A percentile compares a stretch with the other conserved stretches of the same genome.
phyloP scores from a whole-genome alignment of 371 early-diverging fungal species.

The Mucor velutinosus region DNA sequence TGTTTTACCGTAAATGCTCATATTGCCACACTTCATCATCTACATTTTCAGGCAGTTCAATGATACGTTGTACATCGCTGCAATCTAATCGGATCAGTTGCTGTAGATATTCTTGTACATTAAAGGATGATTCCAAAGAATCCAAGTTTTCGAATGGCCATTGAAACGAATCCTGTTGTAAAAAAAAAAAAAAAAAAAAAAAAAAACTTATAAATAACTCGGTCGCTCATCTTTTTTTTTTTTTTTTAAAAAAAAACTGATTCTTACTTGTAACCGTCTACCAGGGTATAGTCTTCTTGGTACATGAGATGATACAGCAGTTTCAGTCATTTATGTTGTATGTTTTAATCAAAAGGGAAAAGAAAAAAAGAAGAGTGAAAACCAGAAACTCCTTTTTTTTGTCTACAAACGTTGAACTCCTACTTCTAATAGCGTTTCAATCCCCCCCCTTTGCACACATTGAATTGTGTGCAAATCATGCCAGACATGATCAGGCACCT shows the following conservation, averaged over 20 bases:
- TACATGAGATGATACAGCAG: not conserved
- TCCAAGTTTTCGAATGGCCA: slow-evolving; percentile 62
- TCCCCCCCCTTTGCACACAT: not conserved
- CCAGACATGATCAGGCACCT: no score
- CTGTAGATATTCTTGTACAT: slow-evolving; percentile 87
- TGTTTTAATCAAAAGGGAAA: not conserved
- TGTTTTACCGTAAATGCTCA: slow-evolving; percentile 79
- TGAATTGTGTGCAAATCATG: not conserved
- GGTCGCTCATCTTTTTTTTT: not conserved
- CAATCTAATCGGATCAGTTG: slow-evolving; percentile 68
- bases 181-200: no score
- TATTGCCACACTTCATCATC: slow-evolving; percentile 84
- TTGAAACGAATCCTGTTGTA: slow-evolving; percentile 54
- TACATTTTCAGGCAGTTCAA: slow-evolving; percentile 69
- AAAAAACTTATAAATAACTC: not conserved
- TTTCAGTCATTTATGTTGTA: slow-evolving; percentile 2
- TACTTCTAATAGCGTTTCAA: not conserved
- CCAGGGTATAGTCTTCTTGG: slow-evolving; percentile 46
- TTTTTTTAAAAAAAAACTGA: not conserved
- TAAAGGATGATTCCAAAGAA: slow-evolving; percentile 73
- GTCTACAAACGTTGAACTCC: not conserved
- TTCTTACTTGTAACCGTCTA: slow-evolving; percentile 39
- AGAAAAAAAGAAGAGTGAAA: not conserved
- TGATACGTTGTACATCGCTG: slow-evolving; percentile 61
- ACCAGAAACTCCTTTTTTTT: not conserved